phyloP scores from a whole-genome alignment of 805 yeast species.

The Candida ulmi region DNA sequence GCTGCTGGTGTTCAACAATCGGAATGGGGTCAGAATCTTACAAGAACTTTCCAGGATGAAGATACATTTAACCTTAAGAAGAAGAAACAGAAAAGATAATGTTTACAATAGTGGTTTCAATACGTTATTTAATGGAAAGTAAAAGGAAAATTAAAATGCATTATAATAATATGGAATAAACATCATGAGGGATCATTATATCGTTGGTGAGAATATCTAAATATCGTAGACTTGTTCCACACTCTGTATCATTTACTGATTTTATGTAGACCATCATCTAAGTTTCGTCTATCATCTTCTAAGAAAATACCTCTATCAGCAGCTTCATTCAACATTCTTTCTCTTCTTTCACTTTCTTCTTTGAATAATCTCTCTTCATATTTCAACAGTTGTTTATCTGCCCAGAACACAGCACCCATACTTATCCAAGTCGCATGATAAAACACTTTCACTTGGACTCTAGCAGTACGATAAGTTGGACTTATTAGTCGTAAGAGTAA shows the following conservation, averaged over 20 bases:
- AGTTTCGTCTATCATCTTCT: constrained; percentile 26
- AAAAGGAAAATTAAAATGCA: neutral
- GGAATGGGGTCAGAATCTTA: constrained; percentile 17
- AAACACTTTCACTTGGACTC: constrained; percentile 35
- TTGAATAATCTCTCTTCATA: constrained; percentile 30
- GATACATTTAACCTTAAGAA: constrained; percentile 14
- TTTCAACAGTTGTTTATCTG: constrained; percentile 33
- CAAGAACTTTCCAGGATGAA: constrained; percentile 10
- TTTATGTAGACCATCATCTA: constrained; percentile 9
- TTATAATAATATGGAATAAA: neutral
- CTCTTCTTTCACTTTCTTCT: constrained; percentile 30
- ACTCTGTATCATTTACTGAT: neutral
- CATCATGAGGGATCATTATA: no score
- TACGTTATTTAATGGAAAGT: no score
- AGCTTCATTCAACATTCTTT: constrained; percentile 34
- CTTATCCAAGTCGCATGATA: constrained; percentile 37
- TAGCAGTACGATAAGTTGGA: constrained; percentile 30
- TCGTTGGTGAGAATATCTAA: no score
- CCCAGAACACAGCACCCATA: constrained; percentile 35
- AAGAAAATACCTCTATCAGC: constrained; percentile 39
- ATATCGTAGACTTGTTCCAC: no score
- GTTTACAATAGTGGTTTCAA: no score
- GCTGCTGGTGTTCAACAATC: constrained; percentile 20
- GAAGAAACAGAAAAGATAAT: constrained; percentile 1
- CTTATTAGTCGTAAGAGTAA: constrained; percentile 28